Evolutionary conservation across 2,329 filamentous ascomycete species (phyloP).

Genomic region (Shiraia bambusicola): DNA sequence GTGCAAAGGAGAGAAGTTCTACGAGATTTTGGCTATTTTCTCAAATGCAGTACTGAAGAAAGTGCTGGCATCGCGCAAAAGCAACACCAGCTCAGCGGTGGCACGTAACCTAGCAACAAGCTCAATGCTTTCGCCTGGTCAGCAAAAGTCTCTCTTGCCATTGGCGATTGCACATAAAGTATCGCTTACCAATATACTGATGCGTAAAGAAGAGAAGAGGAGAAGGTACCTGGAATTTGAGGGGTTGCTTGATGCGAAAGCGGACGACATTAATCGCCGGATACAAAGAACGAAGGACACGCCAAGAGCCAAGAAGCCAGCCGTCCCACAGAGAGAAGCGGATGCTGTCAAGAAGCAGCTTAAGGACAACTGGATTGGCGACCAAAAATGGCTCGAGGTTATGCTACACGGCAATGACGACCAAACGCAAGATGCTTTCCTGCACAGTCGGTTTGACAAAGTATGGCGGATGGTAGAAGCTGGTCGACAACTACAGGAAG

Average conservation of each 20-base stretch:
- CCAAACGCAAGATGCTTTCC: slow-evolving; percentile 60
- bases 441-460: slow-evolving; percentile 67
- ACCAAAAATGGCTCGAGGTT: slow-evolving; percentile 70
- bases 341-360: slow-evolving; percentile 59
- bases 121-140: slow-evolving; percentile 27
- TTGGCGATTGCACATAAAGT: slow-evolving; percentile 73
- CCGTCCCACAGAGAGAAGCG: slow-evolving; percentile 37
- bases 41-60: slow-evolving; percentile 81
- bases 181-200: slow-evolving; percentile 62
- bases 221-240: slow-evolving; percentile 65
- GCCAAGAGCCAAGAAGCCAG: slow-evolving; percentile 22
- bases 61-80: slow-evolving; percentile 55
- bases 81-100: slow-evolving; percentile 43
- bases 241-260: slow-evolving; percentile 64
- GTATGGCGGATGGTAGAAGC: slow-evolving; percentile 70
- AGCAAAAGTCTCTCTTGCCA: slow-evolving; percentile 55
- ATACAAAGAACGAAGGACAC: slow-evolving; percentile 47
- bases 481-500: slow-evolving; percentile 59
- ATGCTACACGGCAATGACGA: slow-evolving; percentile 67
- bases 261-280: slow-evolving; percentile 57
- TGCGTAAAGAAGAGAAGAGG: slow-evolving; percentile 61
- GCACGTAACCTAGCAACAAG: slow-evolving; percentile 54
- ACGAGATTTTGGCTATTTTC: slow-evolving; percentile 81
- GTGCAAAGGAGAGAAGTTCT: slow-evolving; percentile 86
- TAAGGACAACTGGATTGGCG: slow-evolving; percentile 76